Base-by-base conservation (phyloP, 306 rosid species). In the Vigna nakashimae region DNA sequence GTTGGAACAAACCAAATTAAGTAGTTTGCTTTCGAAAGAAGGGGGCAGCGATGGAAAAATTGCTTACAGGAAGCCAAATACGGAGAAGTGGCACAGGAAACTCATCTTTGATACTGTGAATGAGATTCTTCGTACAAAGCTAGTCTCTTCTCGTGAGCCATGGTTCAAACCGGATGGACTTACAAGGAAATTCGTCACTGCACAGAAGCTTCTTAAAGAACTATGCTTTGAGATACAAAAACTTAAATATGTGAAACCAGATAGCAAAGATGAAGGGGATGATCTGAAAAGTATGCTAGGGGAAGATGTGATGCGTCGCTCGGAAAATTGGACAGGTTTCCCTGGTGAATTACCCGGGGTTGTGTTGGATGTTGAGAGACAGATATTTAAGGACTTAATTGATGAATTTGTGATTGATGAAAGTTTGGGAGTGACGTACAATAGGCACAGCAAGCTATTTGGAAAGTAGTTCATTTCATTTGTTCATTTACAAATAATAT, bases 71-170 rank as follows among this genome's bases (percentile, higher is more conserved):
- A 83, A 85, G 65, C 73, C 42, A 52, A 84, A 78, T 28, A 20
- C 32, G 46, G 86, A 88, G 75, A 92, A 86, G 82, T 65, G 63
- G 72, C 93, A 82, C 80, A 77, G 92, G 70, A 88, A 76, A 65
- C 92, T 92, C 86, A 83, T 90, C 38, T 90, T 92, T 36, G 92
- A 92, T 71, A 83, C 88, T 70, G 90, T 92, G 62, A 92, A 90
- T 36, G 96, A 92, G 60, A 83, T 88, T 76, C 90, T 90, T 55
- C 80, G 71, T 53, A 74, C 22, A 50, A 90, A 88, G 73, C 50
- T 90, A 81, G 63, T 83, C 53, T 79, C 60, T 48, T 63, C 70
- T 56, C 64, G 65, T 7, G 93, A 81, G 77, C 91, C 87, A 58
- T 82, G 90, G 89, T 50, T 75, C 89, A 88, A 69, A 80, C 88